Evolutionary conservation across 495 filamentous ascomycete genomes (phyloP).

Genomic region (Amniculicola lignicola): DNA sequence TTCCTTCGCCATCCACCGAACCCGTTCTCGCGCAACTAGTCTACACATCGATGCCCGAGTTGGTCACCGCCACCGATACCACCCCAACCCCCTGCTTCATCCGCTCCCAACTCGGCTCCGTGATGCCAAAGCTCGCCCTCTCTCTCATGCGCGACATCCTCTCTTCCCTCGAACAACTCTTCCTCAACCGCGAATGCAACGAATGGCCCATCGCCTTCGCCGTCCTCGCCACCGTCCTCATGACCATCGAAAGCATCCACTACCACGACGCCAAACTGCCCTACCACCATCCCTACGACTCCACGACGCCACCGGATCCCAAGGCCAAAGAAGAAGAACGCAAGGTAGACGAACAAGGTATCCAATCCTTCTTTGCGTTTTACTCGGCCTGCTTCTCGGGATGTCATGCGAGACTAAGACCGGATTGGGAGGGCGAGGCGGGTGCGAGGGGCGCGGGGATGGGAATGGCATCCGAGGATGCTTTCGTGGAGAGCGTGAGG

Average conservation of each 20-base stretch:
- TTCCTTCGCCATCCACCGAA: conserved; percentile 15
- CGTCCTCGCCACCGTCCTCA: conserved; percentile 25
- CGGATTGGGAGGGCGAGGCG: conserved; percentile 27
- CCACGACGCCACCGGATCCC: background rate
- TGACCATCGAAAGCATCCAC: conserved; percentile 34
- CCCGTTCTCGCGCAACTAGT: conserved; percentile 17
- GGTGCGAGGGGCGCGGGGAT: background rate
- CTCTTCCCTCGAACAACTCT: conserved; percentile 20
- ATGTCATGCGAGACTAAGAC: conserved; percentile 26
- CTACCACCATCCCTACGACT: conserved; percentile 25
- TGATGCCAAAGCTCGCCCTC: conserved; percentile 31
- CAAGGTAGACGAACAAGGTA: conserved; percentile 23
- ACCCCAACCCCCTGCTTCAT: conserved; percentile 36
- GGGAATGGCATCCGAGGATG: conserved; percentile 7
- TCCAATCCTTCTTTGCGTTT: conserved; percentile 22
- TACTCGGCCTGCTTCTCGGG: conserved; percentile 31
- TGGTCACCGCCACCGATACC: background rate
- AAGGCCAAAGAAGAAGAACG: background rate
- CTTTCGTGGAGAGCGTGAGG: conserved; percentile 26
- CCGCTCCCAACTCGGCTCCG: conserved; percentile 33
- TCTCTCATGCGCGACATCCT: conserved; percentile 30
- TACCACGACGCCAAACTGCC: conserved; percentile 34
- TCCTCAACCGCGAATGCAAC: conserved; percentile 25
- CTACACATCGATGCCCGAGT: conserved; percentile 1
- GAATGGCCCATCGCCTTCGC: conserved; percentile 30